Evolutionary conservation across 169 alveolate genomes (phyloP), one percentile per base, ranked within the genome.

Genomic region (Cryptosporidium meleagridis): DNA sequence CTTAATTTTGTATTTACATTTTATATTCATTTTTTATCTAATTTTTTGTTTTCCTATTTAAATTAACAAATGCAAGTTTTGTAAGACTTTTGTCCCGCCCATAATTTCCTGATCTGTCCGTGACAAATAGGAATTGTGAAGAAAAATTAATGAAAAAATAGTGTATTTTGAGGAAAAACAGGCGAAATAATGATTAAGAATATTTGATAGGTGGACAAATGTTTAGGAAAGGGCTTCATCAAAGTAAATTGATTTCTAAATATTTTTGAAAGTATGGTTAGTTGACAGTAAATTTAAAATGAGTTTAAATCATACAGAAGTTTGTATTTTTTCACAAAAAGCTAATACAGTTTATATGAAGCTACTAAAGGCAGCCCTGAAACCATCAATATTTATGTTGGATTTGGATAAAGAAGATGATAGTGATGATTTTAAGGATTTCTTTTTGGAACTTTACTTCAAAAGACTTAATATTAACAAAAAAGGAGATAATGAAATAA

Each of bases 311-410:
- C 52, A 29, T 35, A 14, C 39, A 55, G 86, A 73, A 41, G 45
- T 73, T 52, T 73, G 86, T 37, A 52, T 73, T 16, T 52, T 10
- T 21, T 73, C 71, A n/a, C 44, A 26, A 21, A 73, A 73, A 58
- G 31, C 55, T 18, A 21, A 23, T 53, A n/a, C 6, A 44, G 33
- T 58, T 26, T 73, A 53, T n/a, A 29, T 55, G 2, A 73, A 73
- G 35, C 1, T 73, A 4, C 59, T 73, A 10, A 52, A 37, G 33
- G 33, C 37, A 0, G 44, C 29, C 48, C 61, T 73, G 21, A 55
- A 58, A 41, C 71, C 86, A 35, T 55, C 70, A 14, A 53, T 59
- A 33, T 73, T 73, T 41, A 59, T 55, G 0, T 31, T 62, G 1
- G 69, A 70, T 26, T 51, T 26, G 16, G 44, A 70, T 3, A 69